Evolutionary conservation across 257 asterid species (phyloP).

Genomic region (Nicotiana benthamiana): DNA sequence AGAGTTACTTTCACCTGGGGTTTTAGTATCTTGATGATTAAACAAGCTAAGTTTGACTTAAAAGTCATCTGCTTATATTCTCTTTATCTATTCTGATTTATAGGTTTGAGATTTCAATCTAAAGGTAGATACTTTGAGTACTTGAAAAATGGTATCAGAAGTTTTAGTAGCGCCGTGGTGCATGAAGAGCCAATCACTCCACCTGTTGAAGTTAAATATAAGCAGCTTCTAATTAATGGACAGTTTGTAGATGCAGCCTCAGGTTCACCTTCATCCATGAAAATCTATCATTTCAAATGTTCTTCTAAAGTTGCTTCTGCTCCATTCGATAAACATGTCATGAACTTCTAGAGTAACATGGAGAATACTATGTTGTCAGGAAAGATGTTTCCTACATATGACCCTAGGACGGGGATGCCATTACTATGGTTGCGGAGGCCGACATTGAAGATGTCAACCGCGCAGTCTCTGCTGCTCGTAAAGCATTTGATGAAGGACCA

Average conservation of each 20-base stretch:
- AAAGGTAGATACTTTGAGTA: background rate
- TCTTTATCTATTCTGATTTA: too few relatives aligned
- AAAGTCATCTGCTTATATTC: too few relatives aligned
- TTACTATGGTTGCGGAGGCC: constrained; percentile 62
- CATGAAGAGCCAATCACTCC: constrained; percentile 48
- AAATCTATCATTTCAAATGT: background rate
- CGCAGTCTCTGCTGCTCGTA: constrained; percentile 73
- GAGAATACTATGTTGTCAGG: constrained; percentile 25
- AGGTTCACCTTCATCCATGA: constrained; percentile 25
- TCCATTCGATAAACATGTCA: background rate
- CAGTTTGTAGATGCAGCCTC: constrained; percentile 68
- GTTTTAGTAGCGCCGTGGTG: constrained; percentile 39
- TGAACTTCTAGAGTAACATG: background rate
- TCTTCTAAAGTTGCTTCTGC: background rate
- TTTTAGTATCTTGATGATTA: background rate
- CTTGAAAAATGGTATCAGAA: constrained; percentile 3
- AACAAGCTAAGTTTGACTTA: background rate
- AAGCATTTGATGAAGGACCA: constrained; percentile 75
- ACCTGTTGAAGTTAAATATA: constrained; percentile 38
- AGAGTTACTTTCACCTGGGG: background rate
- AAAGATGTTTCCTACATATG: constrained; percentile 65
- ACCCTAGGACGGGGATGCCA: constrained; percentile 69
- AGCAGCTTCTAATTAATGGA: constrained; percentile 68
- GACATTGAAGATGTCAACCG: constrained; percentile 53
- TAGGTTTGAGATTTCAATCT: background rate